A percentile compares a stretch with the other conserved stretches of the same genome.
Conservation (phyloP, 2,329 filamentous ascomycete species). For the Aspergillus aculeatinus region DNA sequence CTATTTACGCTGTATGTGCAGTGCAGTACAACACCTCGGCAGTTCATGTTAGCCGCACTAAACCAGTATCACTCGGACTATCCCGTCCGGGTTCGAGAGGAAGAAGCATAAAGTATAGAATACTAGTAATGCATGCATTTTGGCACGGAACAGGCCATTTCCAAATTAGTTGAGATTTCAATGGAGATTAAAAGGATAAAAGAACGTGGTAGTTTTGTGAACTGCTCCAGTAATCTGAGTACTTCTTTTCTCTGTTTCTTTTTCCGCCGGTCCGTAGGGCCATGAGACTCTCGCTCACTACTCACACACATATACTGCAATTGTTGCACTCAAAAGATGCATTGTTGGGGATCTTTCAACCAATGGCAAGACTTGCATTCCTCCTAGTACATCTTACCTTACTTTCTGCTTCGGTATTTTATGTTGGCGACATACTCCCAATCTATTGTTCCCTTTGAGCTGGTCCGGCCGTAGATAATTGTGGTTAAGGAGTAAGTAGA, state of each 20-base stretch:
- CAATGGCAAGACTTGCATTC: neutral
- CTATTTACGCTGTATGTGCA: too few relatives aligned
- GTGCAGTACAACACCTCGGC: neutral
- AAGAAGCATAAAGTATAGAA: neutral
- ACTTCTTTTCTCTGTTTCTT: neutral
- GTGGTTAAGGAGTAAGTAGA: neutral
- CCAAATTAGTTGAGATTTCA: neutral
- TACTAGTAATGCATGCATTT: neutral
- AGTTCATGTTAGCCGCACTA: neutral
- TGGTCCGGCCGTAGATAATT: neutral
- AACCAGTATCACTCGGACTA: too few relatives aligned
- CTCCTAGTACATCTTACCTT: too few relatives aligned
- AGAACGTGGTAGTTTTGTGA: conserved; percentile 15
- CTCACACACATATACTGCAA: neutral
- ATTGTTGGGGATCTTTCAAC: conserved; percentile 7
- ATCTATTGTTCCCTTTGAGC: too few relatives aligned
- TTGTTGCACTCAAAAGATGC: conserved; percentile 3
- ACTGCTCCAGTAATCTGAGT: conserved; percentile 1
- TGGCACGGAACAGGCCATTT: neutral
- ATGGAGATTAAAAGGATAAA: neutral
- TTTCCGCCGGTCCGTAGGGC: neutral
- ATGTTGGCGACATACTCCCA: too few relatives aligned
- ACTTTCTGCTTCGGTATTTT: too few relatives aligned
- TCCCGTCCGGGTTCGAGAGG: neutral
- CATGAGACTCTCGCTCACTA: neutral